Percentiles rank a stretch among this genome's conserved stretches.
Conservation (phyloP, 1,284 basidiomycete genomes). For the Marasmius sp. region DNA sequence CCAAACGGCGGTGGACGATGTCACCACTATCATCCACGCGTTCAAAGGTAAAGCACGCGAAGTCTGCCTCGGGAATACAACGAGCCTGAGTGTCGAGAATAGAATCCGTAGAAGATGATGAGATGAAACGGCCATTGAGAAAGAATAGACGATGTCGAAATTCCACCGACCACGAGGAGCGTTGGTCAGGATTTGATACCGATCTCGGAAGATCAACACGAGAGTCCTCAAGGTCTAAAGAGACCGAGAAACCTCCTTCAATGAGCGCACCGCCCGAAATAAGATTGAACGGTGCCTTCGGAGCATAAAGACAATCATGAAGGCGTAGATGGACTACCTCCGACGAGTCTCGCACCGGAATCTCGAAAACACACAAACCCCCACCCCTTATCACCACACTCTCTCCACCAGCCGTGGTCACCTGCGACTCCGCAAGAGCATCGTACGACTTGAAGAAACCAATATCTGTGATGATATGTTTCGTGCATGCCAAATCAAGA, state of each 20-base stretch:
- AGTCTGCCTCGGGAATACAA: not conserved
- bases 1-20: not conserved
- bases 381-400: not conserved
- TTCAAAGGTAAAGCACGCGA: not conserved
- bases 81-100: too few relatives aligned
- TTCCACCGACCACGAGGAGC: conserved; percentile 1
- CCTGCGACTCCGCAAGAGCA: not conserved
- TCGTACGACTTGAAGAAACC: conserved; percentile 2
- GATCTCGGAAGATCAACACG: not conserved
- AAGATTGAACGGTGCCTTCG: conserved; percentile 3
- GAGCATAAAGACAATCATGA: conserved; percentile 7
- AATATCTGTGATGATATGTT: conserved; percentile 5
- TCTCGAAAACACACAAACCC: not conserved
- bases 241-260: not conserved
- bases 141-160: not conserved
- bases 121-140: not conserved
- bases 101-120: too few relatives aligned
- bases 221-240: not conserved
- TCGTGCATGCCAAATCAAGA: conserved; percentile 1
- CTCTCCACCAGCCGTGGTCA: conserved; percentile 3
- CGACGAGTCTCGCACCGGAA: not conserved
- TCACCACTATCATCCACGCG: not conserved
- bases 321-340: not conserved
- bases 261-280: conserved; percentile 2
- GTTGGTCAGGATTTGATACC: not conserved